A percentile compares a stretch with the other conserved stretches of the same genome.
Conservation (phyloP, 148 eudicot genomes). For the Spergularia bocconei region DNA sequence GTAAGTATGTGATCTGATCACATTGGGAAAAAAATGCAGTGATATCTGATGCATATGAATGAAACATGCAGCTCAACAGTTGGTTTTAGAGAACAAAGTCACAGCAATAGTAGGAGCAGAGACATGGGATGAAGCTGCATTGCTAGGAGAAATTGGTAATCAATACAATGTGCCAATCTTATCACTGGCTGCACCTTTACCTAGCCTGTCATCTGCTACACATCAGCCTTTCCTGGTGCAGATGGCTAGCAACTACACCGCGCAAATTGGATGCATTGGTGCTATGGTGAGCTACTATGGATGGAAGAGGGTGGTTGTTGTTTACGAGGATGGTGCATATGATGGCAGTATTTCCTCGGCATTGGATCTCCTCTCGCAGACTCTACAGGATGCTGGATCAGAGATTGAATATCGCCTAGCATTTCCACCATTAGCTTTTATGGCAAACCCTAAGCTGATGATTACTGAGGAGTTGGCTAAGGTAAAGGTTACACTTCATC, state of each 20-base stretch:
- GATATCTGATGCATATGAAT: not conserved
- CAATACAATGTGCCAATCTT: conserved; percentile 37
- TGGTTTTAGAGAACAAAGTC: conserved; percentile 27
- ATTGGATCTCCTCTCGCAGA: conserved; percentile 29
- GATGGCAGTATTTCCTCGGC: conserved; percentile 28
- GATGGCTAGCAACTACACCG: conserved; percentile 22
- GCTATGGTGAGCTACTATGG: conserved; percentile 32
- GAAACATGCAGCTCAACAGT: conserved; percentile 25
- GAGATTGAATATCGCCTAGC: conserved; percentile 35
- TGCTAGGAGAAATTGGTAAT: conserved; percentile 35
- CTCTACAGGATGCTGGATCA: conserved; percentile 31
- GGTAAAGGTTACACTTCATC: conserved; percentile 1
- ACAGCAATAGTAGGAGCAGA: conserved; percentile 31
- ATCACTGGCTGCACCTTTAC: conserved; percentile 28
- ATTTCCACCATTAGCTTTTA: conserved; percentile 30
- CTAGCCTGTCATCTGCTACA: not conserved
- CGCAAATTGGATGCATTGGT: conserved; percentile 34
- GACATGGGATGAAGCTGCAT: conserved; percentile 35
- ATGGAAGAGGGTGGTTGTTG: conserved; percentile 43
- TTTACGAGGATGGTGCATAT: conserved; percentile 39
- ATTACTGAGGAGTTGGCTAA: conserved; percentile 27
- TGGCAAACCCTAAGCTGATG: conserved; percentile 27
- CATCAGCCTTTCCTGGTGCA: conserved; percentile 37
- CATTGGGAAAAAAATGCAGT: too few species aligned
- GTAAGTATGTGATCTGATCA: too few species aligned